Evolutionary conservation across 2,329 filamentous ascomycete genomes (phyloP), one percentile per base, ranked within the genome.

Genomic region (Trichoderma cornu-damae): DNA sequence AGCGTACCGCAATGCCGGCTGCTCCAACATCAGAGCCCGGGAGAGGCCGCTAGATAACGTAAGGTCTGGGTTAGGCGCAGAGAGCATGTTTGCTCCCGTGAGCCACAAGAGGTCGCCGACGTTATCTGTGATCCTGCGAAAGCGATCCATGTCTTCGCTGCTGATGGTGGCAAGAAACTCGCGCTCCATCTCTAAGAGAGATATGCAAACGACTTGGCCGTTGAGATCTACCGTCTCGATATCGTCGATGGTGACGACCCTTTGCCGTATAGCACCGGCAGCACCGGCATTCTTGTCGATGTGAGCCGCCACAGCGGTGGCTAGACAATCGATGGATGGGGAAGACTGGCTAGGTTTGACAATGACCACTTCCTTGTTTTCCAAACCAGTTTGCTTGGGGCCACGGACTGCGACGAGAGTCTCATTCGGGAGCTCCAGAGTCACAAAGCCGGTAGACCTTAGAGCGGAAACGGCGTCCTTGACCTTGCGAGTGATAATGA

Each of bases 21-120:
- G 40, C 9, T 55, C 52, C 0, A 55, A 11, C 52, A 55, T 55
- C 22, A 55, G 2, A 1, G 42, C 52, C n/a, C 52, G 4, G 0
- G 52, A 55, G 11, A 55, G 52, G 11, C 52, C 32, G 11, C 12
- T 55, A 2, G 52, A 55, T n/a, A 55, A 16, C 6, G 52, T 55
- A 11, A 55, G 42, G 12, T 55, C 24, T 11, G 42, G 52, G 3
- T 55, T 47, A 16, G 52, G 52, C 11, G 32, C 32, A 38, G 52
- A 55, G 3, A 55, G 32, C 52, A 55, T 55, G 11, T 55, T 47
- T 9, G 42, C 52, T 38, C 52, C 42, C 0, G 42, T 55, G 4
- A 55, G 32, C 42, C 52, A 47, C n/a, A 55, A 24, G 32, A 55
- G 52, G 4, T 46, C 32, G 6, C 42, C 34, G 4, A 55, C 42